Evolutionary conservation across 2,329 filamentous ascomycete genomes (phyloP).

Genomic region (Ascochyta rabiei): DNA sequence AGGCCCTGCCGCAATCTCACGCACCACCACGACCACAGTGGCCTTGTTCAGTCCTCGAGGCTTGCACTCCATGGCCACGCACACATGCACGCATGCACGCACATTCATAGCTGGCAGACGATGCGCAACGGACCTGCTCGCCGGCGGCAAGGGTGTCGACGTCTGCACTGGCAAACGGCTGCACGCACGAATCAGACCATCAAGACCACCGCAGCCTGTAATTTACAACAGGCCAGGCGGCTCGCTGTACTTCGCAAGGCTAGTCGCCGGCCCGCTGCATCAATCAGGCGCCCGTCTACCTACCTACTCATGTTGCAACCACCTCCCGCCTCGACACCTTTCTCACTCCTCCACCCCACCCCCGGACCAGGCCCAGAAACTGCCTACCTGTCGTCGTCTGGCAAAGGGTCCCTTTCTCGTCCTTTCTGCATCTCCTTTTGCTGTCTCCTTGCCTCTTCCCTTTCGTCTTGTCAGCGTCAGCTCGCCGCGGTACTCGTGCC

Average conservation of each 20-base stretch:
- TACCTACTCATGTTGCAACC: not conserved
- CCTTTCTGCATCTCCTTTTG: constrained; percentile 46
- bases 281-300: constrained; percentile 13
- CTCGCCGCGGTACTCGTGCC: constrained; percentile 31
- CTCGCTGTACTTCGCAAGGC: constrained; percentile 6
- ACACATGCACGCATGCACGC: no score
- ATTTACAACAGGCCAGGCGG: constrained; percentile 7
- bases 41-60: not conserved
- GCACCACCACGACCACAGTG: not conserved
- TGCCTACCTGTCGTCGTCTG: constrained; percentile 31
- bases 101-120: not conserved
- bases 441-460: constrained; percentile 46
- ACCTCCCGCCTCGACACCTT: constrained; percentile 33
- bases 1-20: constrained; percentile 1
- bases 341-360: constrained; percentile 46
- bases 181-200: not conserved
- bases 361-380: constrained; percentile 28
- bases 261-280: constrained; percentile 16
- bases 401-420: constrained; percentile 44
- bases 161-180: not conserved
- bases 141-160: not conserved
- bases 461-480: constrained; percentile 36
- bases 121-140: not conserved
- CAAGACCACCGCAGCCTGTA: not conserved
- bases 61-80: not conserved